Percentiles rank a stretch among this genome's conserved stretches.
phyloP scores from a whole-genome alignment of 2,329 filamentous ascomycete species.

The Colletotrichum spinosum region DNA sequence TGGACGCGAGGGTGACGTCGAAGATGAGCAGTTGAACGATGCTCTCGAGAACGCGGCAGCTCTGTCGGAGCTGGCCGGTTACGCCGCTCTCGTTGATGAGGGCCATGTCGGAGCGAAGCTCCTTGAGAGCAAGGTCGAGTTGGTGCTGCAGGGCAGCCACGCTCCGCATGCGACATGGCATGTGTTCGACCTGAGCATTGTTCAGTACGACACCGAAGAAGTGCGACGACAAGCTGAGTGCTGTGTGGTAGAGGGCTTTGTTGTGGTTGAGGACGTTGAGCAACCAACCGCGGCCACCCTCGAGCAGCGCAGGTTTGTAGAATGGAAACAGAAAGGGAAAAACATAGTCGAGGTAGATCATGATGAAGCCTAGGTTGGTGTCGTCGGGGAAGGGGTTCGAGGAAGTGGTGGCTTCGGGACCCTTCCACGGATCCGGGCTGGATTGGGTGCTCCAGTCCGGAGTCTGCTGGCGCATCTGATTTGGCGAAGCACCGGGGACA shows the following conservation, averaged over 20 bases:
- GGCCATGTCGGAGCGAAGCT: conserved; percentile 57
- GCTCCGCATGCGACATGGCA: conserved; percentile 37
- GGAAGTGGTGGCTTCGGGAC: conserved; percentile 1
- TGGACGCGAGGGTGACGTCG: conserved; percentile 58
- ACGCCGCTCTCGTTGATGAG: conserved; percentile 48
- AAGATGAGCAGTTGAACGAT: conserved; percentile 67
- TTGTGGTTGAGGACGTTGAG: conserved; percentile 67
- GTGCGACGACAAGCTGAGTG: conserved; percentile 67
- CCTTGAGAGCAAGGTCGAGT: conserved; percentile 56
- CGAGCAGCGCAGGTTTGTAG: conserved; percentile 66
- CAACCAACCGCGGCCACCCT: conserved; percentile 71
- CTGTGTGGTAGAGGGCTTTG: conserved; percentile 68
- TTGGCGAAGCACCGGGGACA: conserved; percentile 19
- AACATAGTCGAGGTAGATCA: conserved; percentile 72
- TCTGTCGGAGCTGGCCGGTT: conserved; percentile 46
- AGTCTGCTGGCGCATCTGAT: conserved; percentile 20
- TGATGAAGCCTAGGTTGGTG: conserved; percentile 55
- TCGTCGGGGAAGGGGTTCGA: conserved; percentile 28
- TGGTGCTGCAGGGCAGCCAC: conserved; percentile 54
- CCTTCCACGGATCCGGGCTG: conserved; percentile 12
- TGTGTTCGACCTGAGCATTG: conserved; percentile 41
- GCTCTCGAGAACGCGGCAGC: conserved; percentile 58
- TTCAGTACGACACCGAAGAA: conserved; percentile 63
- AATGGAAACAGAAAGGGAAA: conserved; percentile 73
- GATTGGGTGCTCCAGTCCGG: conserved; percentile 23